Percentiles rank a stretch among this genome's conserved stretches.
phyloP scores from a whole-genome alignment of 2,329 filamentous ascomycete species.

The Aspergillus fructus region DNA sequence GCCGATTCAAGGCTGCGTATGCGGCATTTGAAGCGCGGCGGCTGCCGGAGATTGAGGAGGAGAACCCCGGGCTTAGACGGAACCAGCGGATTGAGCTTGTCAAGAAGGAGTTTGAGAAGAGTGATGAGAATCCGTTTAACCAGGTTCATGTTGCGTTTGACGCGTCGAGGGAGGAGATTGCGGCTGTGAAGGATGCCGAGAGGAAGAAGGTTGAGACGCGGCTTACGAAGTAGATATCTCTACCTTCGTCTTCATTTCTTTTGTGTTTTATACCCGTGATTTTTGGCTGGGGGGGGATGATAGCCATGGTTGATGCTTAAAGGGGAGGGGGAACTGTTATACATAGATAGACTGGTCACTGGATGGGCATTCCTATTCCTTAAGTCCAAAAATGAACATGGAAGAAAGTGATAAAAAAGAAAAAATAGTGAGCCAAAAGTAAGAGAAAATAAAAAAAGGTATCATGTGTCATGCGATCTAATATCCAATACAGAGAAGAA shows the following conservation, averaged over 20 bases:
- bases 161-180: constrained; percentile 73
- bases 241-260: constrained; percentile 5
- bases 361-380: not conserved
- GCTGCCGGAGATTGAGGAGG: constrained; percentile 79
- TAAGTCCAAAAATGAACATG: too few species aligned
- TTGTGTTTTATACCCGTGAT: constrained; percentile 8
- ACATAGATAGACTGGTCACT: not conserved
- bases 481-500: constrained; percentile 21
- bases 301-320: not conserved
- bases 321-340: not conserved
- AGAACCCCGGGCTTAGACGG: constrained; percentile 74
- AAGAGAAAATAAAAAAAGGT: constrained; percentile 13
- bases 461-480: constrained; percentile 23
- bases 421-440: not conserved
- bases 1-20: constrained; percentile 82
- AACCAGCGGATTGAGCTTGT: constrained; percentile 84
- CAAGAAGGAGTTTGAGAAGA: constrained; percentile 90
- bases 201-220: constrained; percentile 72
- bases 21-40: constrained; percentile 78
- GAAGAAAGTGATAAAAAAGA: not conserved
- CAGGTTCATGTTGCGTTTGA: constrained; percentile 76
- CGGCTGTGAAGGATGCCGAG: constrained; percentile 64
- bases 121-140: constrained; percentile 93
- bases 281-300: not conserved
- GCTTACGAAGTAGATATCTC: constrained; percentile 42